Base-by-base conservation (phyloP, 306 rosid species). In the Prunus persica region DNA sequence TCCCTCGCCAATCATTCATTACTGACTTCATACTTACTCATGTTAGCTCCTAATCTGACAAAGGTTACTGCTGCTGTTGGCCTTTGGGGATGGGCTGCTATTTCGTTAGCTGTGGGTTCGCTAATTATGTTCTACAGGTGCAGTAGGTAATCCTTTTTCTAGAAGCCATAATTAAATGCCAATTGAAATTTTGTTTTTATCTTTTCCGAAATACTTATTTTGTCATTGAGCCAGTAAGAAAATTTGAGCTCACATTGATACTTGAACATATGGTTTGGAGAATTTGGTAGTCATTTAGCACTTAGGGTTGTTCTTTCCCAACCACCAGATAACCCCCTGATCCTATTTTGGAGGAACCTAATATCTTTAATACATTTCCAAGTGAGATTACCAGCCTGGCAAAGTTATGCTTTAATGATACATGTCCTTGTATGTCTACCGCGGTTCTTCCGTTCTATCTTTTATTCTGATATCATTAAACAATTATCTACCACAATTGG, bases 51-150 rank as follows among this genome's bases (percentile, higher is more conserved):
- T 76, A 86, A 80, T 87, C 89, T 95, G 80, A 60, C 76, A 66
- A 95, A 87, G 97, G 87, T 92, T 80, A 95, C 98, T 38, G 98
- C 97, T 20, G 75, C 74, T 81, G 85, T 84, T 78, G 97, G 97
- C 72, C 87, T 95, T 65, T 95, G 98, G 97, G 93, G 93, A 22
- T 92, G 97, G 97, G 54, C 78, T 51, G 88, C 91, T 67, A 80
- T 95, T 82, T 89, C 93, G 75, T 41, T 88, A 41, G 79, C 91
- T 22, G 78, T 72, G 75, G 87, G 81, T 81, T 27, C 97, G 15
- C 72, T 95, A 82, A 30, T 90, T 77, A 89, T 90, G 97, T 79
- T 95, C 77, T 90, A 92, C 84, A 89, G 82, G 87, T 92, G 98
- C 76, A 89, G 96, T 72, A 89, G 98, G 98, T 95, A 90, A 82